These are phyloP conservation scores for Puccinia novopanici DNA, from an alignment of 1,284 basidiomycete genomes.

Conservation along the genomic window DNA sequence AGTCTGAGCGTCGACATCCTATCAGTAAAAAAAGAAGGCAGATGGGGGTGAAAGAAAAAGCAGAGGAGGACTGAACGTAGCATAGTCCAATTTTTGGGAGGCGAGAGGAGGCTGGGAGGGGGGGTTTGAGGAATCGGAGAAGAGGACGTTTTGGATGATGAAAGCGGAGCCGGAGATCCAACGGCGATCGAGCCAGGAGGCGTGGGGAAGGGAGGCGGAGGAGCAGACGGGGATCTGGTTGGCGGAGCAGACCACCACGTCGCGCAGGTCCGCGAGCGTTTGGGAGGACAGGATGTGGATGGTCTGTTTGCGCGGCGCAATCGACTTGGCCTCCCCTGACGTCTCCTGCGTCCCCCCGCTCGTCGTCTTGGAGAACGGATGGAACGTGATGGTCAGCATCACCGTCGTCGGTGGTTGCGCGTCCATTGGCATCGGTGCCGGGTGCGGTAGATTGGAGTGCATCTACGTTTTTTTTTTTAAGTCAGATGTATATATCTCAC, in stretches of 20 bases:
- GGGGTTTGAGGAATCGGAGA: conserved; percentile 11
- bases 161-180: conserved; percentile 39
- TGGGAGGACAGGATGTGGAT: conserved; percentile 67
- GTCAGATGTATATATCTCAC: background rate
- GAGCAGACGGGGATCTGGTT: conserved; percentile 64
- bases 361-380: conserved; percentile 9
- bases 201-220: background rate
- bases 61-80: conserved; percentile 11
- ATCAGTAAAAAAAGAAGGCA: background rate
- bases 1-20: background rate
- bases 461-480: background rate
- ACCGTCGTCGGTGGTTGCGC: background rate
- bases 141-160: conserved; percentile 32
- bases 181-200: conserved; percentile 2
- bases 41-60: background rate
- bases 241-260: conserved; percentile 68
- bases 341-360: background rate
- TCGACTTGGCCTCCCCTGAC: conserved; percentile 18
- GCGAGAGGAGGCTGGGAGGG: background rate
- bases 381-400: conserved; percentile 31
- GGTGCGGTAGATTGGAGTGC: conserved; percentile 26
- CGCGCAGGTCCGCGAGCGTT: conserved; percentile 68
- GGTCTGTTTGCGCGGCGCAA: conserved; percentile 40
- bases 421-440: background rate
- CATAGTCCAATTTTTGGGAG: conserved; percentile 26